Percentiles rank a stretch among this genome's conserved stretches.
phyloP scores from a whole-genome alignment of 176 grass and related monocot genomes.

The Oryza punctata region DNA sequence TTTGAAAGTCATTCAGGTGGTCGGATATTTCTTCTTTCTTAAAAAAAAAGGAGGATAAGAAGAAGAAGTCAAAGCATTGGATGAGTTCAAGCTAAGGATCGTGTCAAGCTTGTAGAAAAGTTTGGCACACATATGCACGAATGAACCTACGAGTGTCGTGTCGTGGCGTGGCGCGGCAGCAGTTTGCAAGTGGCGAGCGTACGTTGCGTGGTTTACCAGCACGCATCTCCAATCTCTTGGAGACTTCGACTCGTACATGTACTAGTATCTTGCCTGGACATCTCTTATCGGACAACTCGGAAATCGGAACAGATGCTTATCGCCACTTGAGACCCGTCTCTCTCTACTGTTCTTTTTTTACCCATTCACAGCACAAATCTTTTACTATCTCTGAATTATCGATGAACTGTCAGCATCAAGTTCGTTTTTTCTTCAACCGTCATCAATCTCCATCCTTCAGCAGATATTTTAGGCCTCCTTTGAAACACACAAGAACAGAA shows the following conservation, averaged over 20 bases:
- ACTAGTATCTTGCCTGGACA: background rate
- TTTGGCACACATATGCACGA: background rate
- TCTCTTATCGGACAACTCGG: background rate
- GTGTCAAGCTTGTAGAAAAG: slow-evolving; percentile 21
- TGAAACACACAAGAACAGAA: too few relatives aligned
- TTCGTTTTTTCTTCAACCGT: background rate
- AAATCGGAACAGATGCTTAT: background rate
- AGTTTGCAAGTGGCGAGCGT: background rate
- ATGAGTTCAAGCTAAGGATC: background rate
- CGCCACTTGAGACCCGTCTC: slow-evolving; percentile 26
- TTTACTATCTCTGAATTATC: background rate
- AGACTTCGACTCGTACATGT: background rate
- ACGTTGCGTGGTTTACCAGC: too few relatives aligned
- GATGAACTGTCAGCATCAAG: background rate
- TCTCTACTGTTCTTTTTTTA: background rate
- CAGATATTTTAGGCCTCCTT: too few relatives aligned
- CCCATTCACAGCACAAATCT: background rate
- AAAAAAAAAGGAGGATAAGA: too few relatives aligned
- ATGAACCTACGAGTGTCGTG: background rate
- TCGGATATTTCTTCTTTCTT: too few relatives aligned
- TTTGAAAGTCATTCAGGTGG: background rate
- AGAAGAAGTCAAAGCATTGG: background rate
- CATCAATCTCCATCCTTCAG: background rate
- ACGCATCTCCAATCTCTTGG: background rate
- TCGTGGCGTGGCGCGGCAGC: background rate